Evolutionary conservation across 306 rosid genomes (phyloP).

Genomic region (Quercus dentata): DNA sequence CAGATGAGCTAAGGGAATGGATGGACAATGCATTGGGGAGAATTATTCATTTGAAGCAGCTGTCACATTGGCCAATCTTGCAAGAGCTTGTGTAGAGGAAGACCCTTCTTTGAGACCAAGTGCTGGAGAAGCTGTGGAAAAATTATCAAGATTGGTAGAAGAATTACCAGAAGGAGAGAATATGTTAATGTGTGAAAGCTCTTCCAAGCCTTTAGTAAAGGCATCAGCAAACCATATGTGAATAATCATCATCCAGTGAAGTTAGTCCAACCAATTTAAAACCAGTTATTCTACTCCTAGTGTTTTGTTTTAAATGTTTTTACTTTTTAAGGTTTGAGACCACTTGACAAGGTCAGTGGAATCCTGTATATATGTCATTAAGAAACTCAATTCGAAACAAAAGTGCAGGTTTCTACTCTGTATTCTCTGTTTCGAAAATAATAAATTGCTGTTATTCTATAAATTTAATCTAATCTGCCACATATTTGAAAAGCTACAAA

Average conservation of each 20-base stretch:
- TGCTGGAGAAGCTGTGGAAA: slow-evolving; percentile 64
- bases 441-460: not conserved
- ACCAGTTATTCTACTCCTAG: not conserved
- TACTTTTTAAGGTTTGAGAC: not conserved
- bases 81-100: slow-evolving; percentile 69
- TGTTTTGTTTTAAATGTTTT: not conserved
- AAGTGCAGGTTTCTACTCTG: slow-evolving; percentile 11
- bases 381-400: slow-evolving; percentile 25
- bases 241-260: slow-evolving; percentile 1
- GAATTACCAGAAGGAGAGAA: slow-evolving; percentile 50
- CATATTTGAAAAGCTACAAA: not conserved
- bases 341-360: not conserved
- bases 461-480: not conserved
- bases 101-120: slow-evolving; percentile 62
- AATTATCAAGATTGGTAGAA: slow-evolving; percentile 58
- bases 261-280: not conserved
- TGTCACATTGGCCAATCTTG: slow-evolving; percentile 52
- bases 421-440: slow-evolving; percentile 13
- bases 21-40: slow-evolving; percentile 77
- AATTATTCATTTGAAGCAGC: slow-evolving; percentile 65
- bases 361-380: slow-evolving; percentile 16
- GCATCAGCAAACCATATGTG: slow-evolving; percentile 42
- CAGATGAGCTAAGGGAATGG: slow-evolving; percentile 67
- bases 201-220: slow-evolving; percentile 64
- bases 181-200: slow-evolving; percentile 53